Evolutionary conservation across 2,329 filamentous ascomycete genomes (phyloP).

Genomic region (Aspergillus aculeatinus): DNA sequence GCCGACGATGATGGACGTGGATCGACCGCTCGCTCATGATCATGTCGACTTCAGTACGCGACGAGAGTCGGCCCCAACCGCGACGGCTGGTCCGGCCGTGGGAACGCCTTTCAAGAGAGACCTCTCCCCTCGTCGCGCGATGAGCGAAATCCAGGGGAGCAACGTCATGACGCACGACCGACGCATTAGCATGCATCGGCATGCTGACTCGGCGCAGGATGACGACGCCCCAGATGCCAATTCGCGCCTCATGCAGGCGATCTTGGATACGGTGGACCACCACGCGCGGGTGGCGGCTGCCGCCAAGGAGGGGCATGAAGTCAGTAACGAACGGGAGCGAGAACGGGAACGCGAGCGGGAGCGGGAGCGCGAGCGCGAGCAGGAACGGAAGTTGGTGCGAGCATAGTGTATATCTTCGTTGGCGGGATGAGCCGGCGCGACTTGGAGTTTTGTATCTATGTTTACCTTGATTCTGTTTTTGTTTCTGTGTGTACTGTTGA

Average conservation of each 20-base stretch:
- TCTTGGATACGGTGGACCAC: slow-evolving; percentile 44
- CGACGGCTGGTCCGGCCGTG: slow-evolving; percentile 21
- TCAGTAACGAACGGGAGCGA: slow-evolving; percentile 20
- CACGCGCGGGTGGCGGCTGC: slow-evolving; percentile 37
- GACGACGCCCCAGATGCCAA: slow-evolving; percentile 42
- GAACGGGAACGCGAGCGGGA: slow-evolving; percentile 18
- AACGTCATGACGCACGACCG: slow-evolving; percentile 21
- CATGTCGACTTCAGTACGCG: slow-evolving; percentile 14
- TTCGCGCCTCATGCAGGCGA: slow-evolving; percentile 43
- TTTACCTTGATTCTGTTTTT: slow-evolving; percentile 8
- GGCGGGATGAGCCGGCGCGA: background rate
- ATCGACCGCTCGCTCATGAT: slow-evolving; percentile 2
- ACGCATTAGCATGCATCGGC: slow-evolving; percentile 21
- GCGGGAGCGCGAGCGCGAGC: slow-evolving; percentile 18
- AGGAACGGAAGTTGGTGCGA: slow-evolving; percentile 31
- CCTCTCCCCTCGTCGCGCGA: slow-evolving; percentile 36
- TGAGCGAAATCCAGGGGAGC: slow-evolving; percentile 38
- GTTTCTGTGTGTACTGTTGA: slow-evolving; percentile 6
- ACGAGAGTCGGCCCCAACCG: slow-evolving; percentile 24
- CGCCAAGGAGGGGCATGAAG: slow-evolving; percentile 30
- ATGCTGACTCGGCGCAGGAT: slow-evolving; percentile 20
- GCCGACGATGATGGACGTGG: slow-evolving; percentile 8
- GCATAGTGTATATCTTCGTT: slow-evolving; percentile 17
- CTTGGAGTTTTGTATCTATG: slow-evolving; percentile 13
- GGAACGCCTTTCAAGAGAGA: slow-evolving; percentile 25